Percentiles rank a stretch among this genome's conserved stretches.
phyloP scores from a whole-genome alignment of 257 asterid species.

The Forsythia viridissima region DNA sequence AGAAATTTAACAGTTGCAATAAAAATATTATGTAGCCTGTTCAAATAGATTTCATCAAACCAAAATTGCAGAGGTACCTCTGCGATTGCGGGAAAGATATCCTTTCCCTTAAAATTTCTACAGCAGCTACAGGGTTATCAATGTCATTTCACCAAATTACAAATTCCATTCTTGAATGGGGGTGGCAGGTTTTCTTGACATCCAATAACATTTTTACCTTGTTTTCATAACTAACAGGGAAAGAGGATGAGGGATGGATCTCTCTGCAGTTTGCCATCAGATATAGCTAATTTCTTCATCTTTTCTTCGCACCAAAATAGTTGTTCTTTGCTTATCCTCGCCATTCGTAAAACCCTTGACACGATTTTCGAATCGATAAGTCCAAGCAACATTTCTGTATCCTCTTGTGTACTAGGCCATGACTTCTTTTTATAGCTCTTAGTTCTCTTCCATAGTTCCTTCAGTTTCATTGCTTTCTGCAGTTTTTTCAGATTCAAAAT shows the following conservation, averaged over 20 bases:
- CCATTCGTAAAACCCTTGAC: slow-evolving; percentile 65
- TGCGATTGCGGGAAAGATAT: background rate
- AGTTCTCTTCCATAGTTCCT: slow-evolving; percentile 69
- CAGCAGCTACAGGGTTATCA: background rate
- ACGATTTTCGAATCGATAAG: slow-evolving; percentile 66
- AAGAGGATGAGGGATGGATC: slow-evolving; percentile 81
- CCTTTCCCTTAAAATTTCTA: background rate
- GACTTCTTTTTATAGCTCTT: slow-evolving; percentile 63
- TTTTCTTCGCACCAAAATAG: slow-evolving; percentile 86
- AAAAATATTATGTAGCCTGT: background rate
- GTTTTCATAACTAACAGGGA: slow-evolving; percentile 43
- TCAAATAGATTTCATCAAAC: background rate
- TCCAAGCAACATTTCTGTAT: slow-evolving; percentile 67
- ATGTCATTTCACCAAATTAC: background rate
- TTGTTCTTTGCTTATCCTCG: slow-evolving; percentile 62
- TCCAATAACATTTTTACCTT: background rate
- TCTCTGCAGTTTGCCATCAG: slow-evolving; percentile 70
- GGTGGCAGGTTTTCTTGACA: background rate
- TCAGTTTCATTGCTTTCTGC: slow-evolving; percentile 81
- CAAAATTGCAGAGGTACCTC: background rate
- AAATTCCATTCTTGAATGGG: background rate
- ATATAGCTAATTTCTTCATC: slow-evolving; percentile 64
- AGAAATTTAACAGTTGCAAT: background rate
- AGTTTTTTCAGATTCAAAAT: slow-evolving; percentile 15
- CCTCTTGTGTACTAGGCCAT: slow-evolving; percentile 62